Evolutionary conservation across 1,284 basidiomycete genomes (phyloP).

Genomic region (Fereydounia khargensis): DNA sequence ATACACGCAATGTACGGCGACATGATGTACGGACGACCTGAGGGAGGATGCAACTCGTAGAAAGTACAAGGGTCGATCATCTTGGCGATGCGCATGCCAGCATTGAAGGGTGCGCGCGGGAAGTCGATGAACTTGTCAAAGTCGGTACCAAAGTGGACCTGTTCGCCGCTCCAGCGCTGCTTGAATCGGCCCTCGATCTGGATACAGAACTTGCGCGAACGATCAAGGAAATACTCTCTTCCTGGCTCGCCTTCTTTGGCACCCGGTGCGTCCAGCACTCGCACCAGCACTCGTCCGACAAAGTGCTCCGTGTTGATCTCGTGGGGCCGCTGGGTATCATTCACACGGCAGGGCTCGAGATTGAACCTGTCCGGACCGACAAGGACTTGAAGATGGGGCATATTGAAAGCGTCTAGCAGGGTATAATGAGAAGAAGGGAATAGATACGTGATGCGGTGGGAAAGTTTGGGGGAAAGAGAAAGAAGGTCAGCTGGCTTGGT

Average conservation of each 20-base stretch:
- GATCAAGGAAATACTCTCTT: slow-evolving; percentile 52
- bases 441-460: too few species aligned
- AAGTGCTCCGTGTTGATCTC: slow-evolving; percentile 59
- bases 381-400: slow-evolving; percentile 54
- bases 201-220: slow-evolving; percentile 58
- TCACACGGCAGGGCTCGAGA: slow-evolving; percentile 55
- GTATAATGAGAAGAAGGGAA: too few species aligned
- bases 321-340: slow-evolving; percentile 55
- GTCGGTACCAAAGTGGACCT: slow-evolving; percentile 52
- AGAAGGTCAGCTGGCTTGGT: too few species aligned
- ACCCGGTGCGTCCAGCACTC: slow-evolving; percentile 58
- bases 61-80: slow-evolving; percentile 58
- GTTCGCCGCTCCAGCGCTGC: slow-evolving; percentile 41
- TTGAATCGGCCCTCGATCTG: slow-evolving; percentile 60
- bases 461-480: too few species aligned
- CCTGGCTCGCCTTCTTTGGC: slow-evolving; percentile 45
- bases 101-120: slow-evolving; percentile 56
- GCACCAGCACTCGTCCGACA: slow-evolving; percentile 58
- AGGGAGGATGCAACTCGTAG: slow-evolving; percentile 53
- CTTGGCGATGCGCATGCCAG: slow-evolving; percentile 59
- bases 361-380: slow-evolving; percentile 58
- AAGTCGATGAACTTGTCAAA: slow-evolving; percentile 55
- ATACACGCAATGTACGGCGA: slow-evolving; percentile 59
- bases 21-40: slow-evolving; percentile 60
- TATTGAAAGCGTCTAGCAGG: too few species aligned